phyloP scores from a whole-genome alignment of 2,329 filamentous ascomycete genomes.

The Nemania bipapillata region DNA sequence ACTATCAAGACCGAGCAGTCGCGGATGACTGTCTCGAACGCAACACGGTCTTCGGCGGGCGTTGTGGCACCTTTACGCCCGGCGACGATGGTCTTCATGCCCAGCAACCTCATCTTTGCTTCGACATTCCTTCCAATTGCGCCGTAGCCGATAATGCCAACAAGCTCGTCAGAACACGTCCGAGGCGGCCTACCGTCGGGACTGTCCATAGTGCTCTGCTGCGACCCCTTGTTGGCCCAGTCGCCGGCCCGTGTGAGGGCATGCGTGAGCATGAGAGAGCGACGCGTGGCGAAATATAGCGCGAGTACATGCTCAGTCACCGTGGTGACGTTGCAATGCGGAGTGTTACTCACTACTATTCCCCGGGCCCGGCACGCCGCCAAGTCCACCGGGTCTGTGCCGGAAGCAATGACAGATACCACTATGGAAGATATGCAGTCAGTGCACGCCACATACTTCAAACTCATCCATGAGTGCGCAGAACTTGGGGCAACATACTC shows the following conservation, averaged over 20 bases:
- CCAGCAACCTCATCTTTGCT: constrained; percentile 38
- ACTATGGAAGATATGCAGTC: constrained; percentile 31
- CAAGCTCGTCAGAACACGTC: constrained; percentile 44
- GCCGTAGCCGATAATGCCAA: constrained; percentile 51
- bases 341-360: constrained; percentile 54
- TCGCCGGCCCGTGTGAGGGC: constrained; percentile 44
- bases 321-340: constrained; percentile 51
- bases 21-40: constrained; percentile 46
- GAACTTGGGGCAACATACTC: constrained; percentile 20
- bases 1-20: constrained; percentile 47
- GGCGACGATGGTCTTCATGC: constrained; percentile 48
- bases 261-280: constrained; percentile 52
- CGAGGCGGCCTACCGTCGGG: constrained; percentile 46
- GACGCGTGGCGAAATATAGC: constrained; percentile 56
- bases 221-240: constrained; percentile 46
- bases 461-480: background rate
- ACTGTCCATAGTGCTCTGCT: constrained; percentile 43
- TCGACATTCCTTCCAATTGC: constrained; percentile 47
- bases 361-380: constrained; percentile 49
- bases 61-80: constrained; percentile 45
- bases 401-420: constrained; percentile 53
- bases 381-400: constrained; percentile 54
- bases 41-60: constrained; percentile 41
- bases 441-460: background rate
- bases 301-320: constrained; percentile 62